These are phyloP conservation scores for Rhypophila decipiens DNA, from an alignment of 495 filamentous ascomycete species.

Conservation along the genomic window DNA sequence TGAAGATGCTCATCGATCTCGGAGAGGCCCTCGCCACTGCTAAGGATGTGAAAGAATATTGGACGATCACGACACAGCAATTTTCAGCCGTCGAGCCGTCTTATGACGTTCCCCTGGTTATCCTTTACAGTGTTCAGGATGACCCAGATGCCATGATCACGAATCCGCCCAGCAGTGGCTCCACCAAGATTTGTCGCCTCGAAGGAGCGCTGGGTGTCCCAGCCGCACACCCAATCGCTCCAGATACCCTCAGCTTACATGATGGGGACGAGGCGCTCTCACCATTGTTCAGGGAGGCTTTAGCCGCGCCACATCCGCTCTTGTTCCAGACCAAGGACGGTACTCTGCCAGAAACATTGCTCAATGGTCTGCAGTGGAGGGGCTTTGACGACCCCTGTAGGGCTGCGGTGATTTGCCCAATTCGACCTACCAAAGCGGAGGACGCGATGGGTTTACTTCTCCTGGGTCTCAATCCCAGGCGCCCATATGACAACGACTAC, in stretches of 20 bases:
- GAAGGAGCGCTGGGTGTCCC: constrained; percentile 57
- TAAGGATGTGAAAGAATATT: constrained; percentile 28
- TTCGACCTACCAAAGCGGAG: constrained; percentile 53
- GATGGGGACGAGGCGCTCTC: constrained; percentile 44
- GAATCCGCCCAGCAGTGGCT: constrained; percentile 29
- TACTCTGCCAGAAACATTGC: constrained; percentile 42
- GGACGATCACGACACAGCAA: constrained; percentile 24
- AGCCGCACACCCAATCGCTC: constrained; percentile 43
- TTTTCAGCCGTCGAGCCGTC: constrained; percentile 22
- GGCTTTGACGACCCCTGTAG: constrained; percentile 52
- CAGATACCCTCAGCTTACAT: constrained; percentile 45
- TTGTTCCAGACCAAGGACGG: constrained; percentile 48
- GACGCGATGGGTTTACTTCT: constrained; percentile 52
- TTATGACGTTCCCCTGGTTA: constrained; percentile 52
- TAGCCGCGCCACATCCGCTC: constrained; percentile 47
- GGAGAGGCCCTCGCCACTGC: constrained; percentile 27
- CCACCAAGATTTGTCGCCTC: constrained; percentile 41
- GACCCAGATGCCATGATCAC: constrained; percentile 33
- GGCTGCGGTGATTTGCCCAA: constrained; percentile 53
- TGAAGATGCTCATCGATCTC: constrained; percentile 32
- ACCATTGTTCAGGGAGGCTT: constrained; percentile 48
- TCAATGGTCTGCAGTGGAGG: constrained; percentile 51
- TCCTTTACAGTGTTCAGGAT: constrained; percentile 50
- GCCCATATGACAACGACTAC: constrained; percentile 64
- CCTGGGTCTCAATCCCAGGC: constrained; percentile 55